phyloP scores from a whole-genome alignment of 164 flowering plant species.

The Kalanchoe fedtschenkoi region DNA sequence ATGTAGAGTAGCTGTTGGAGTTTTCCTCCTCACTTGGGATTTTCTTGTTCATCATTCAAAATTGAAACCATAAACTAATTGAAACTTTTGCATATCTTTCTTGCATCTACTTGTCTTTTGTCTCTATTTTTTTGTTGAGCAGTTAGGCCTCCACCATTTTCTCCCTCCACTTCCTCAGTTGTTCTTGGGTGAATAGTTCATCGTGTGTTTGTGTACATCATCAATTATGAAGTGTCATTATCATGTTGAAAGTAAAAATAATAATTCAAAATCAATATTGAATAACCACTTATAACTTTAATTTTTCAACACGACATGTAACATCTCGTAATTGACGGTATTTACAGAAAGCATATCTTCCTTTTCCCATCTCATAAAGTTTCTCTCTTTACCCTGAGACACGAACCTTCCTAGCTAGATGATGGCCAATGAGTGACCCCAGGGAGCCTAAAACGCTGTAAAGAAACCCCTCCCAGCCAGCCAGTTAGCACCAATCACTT shows the following conservation, averaged over 20 bases:
- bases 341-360: too few species aligned
- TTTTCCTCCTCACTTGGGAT: neutral
- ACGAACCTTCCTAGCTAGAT: slow-evolving; percentile 7
- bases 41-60: slow-evolving; percentile 4
- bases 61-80: neutral
- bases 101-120: neutral
- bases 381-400: neutral
- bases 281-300: too few species aligned
- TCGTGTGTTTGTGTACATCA: too few species aligned
- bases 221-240: too few species aligned
- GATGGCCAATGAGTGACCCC: neutral
- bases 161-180: neutral
- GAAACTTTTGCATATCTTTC: neutral
- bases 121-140: neutral
- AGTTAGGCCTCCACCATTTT: slow-evolving; percentile 1
- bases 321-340: too few species aligned
- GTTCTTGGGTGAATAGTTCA: too few species aligned
- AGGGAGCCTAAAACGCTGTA: neutral
- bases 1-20: neutral
- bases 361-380: neutral
- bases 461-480: neutral
- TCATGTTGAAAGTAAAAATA: too few species aligned
- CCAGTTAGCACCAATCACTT: neutral
- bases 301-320: too few species aligned
- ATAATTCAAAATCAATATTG: too few species aligned